Evolutionary conservation across 495 filamentous ascomycete species (phyloP).

Genomic region (Collariella sp.): DNA sequence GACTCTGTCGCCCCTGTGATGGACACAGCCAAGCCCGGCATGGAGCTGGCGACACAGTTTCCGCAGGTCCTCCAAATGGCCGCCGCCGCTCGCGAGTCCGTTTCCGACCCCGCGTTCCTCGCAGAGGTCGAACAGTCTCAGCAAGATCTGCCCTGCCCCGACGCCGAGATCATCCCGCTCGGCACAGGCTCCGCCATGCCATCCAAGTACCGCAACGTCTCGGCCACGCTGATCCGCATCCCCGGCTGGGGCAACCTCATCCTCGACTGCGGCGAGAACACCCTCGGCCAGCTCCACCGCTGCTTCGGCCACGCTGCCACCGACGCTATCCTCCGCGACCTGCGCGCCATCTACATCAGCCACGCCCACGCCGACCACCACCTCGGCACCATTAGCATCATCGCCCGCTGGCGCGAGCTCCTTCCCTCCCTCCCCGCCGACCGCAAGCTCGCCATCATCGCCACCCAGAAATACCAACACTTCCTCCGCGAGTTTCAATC

Average conservation of each 20-base stretch:
- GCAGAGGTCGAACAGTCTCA: conserved; percentile 34
- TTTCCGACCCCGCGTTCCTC: conserved; percentile 34
- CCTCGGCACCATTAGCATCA: conserved; percentile 66
- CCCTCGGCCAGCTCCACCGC: conserved; percentile 81
- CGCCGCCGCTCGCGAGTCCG: conserved; percentile 34
- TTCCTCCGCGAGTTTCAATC: conserved; percentile 71
- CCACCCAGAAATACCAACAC: conserved; percentile 46
- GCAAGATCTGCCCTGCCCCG: conserved; percentile 53
- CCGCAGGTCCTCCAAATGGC: conserved; percentile 46
- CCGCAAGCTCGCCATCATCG: conserved; percentile 15
- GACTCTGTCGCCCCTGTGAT: conserved; percentile 44
- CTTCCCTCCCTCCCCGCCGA: neutral
- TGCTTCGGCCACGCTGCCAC: conserved; percentile 55
- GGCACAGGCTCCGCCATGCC: conserved; percentile 86
- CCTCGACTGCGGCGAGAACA: conserved; percentile 88
- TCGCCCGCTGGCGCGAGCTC: conserved; percentile 61
- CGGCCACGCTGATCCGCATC: conserved; percentile 71
- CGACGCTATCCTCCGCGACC: conserved; percentile 59
- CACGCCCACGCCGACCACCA: conserved; percentile 97
- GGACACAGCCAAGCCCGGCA: conserved; percentile 39
- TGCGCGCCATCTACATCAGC: conserved; percentile 86
- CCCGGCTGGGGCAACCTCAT: conserved; percentile 79
- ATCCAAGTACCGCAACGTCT: conserved; percentile 92
- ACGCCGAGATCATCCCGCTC: conserved; percentile 75
- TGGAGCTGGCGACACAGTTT: conserved; percentile 24